A percentile compares a stretch with the other conserved stretches of the same genome.
phyloP scores from a whole-genome alignment of 768 basidiomycete species.

The Peribolospora kevripleyi region DNA sequence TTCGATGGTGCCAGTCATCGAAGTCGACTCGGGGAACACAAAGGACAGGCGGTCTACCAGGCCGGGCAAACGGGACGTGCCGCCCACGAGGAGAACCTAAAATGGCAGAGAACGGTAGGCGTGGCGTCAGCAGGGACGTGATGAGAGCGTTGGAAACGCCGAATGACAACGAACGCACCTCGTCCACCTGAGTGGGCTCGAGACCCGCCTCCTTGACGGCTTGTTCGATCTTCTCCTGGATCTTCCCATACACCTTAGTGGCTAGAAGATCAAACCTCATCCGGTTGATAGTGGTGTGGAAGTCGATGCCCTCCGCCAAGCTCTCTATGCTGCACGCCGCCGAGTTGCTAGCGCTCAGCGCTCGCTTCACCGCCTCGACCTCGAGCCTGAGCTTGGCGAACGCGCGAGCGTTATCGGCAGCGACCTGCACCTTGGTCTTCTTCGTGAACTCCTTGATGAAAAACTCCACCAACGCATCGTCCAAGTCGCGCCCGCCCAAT shows the following conservation, averaged over 20 bases:
- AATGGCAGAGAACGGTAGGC: not conserved
- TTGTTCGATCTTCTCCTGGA: constrained; percentile 16
- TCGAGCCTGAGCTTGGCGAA: constrained; percentile 82
- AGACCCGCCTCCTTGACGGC: constrained; percentile 19
- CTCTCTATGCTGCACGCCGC: constrained; percentile 84
- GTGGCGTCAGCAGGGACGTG: not conserved
- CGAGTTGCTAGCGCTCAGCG: constrained; percentile 58
- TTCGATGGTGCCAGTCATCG: constrained; percentile 21
- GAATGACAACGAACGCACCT: constrained; percentile 11
- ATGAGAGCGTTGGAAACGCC: not conserved
- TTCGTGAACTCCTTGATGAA: constrained; percentile 93
- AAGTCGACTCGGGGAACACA: constrained; percentile 20
- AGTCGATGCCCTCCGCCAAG: constrained; percentile 79
- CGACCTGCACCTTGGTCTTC: constrained; percentile 58
- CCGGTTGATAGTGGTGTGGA: constrained; percentile 39
- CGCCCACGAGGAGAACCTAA: constrained; percentile 23
- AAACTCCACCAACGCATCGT: constrained; percentile 61
- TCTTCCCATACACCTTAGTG: constrained; percentile 18
- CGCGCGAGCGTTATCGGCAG: constrained; percentile 48
- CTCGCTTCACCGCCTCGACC: constrained; percentile 83
- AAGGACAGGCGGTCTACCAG: constrained; percentile 19
- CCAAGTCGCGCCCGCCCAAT: constrained; percentile 46
- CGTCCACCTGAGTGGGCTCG: constrained; percentile 22
- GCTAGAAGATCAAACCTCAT: constrained; percentile 25
- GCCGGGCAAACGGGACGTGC: constrained; percentile 23